These are phyloP conservation scores for Pyrrhoderma lamaoense DNA, from an alignment of 1,284 basidiomycete genomes.

Conservation along the genomic window DNA sequence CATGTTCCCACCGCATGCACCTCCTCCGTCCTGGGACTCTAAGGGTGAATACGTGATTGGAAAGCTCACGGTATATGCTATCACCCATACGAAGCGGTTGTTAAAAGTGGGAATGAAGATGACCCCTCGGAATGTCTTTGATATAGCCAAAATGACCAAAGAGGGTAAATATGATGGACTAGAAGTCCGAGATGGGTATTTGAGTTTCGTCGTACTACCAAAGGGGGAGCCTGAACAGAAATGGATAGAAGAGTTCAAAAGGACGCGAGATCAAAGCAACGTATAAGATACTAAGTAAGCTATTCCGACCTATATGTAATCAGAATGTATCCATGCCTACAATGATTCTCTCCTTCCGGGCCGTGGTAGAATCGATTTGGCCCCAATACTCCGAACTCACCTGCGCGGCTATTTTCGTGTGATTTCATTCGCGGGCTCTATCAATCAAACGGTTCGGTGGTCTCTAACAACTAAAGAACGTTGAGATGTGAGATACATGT, in stretches of 20 bases:
- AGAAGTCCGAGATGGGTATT: conserved; percentile 78
- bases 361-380: neutral
- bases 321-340: conserved; percentile 17
- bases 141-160: conserved; percentile 46
- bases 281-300: neutral
- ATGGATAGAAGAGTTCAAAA: conserved; percentile 91
- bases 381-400: neutral
- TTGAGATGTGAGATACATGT: neutral
- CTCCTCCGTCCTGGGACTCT: conserved; percentile 71
- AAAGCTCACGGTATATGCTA: conserved; percentile 76
- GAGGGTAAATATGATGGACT: conserved; percentile 71
- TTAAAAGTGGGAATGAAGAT: conserved; percentile 89
- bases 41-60: conserved; percentile 64
- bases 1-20: conserved; percentile 73
- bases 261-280: conserved; percentile 2
- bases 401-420: conserved; percentile 1
- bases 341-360: neutral
- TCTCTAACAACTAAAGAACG: conserved; percentile 1
- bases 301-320: conserved; percentile 4
- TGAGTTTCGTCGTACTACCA: conserved; percentile 81
- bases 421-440: neutral
- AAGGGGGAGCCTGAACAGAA: conserved; percentile 76
- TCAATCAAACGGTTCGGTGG: neutral
- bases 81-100: conserved; percentile 67
- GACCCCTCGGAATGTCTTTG: conserved; percentile 72